Evolutionary conservation across 148 eudicot species (phyloP), one percentile per base, ranked within the genome.

Genomic region (Limonium bicolor): DNA sequence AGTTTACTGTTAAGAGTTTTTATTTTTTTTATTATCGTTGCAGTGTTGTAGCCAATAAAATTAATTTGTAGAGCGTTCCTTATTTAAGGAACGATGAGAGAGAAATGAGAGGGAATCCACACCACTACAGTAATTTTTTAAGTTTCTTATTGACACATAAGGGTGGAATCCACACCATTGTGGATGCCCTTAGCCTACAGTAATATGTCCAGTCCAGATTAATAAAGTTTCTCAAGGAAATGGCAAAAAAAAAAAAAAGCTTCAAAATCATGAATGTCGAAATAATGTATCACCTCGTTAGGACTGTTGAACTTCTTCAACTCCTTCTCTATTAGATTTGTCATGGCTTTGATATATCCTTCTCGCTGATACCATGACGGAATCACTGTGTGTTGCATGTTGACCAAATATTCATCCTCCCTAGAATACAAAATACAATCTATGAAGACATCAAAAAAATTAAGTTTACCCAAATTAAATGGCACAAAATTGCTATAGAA

Each of bases 311-410:
- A 90, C 27, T 59, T 70, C 46, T 34, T 48, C 33, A 90, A 33
- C 62, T 90, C 97, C 36, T 63, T 73, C 63, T 72, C 83, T 35
- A 90, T 90, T 64, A 84, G 62, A 73, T 77, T 66, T 15, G 76
- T 75, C 95, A 90, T 90, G 55, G 94, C 78, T 61, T 84, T 80
- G 24, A 77, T 73, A 48, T 83, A 90, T 52, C 97, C 97, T 69
- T 77, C 94, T 36, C 97, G 86, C 58, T 90, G 97, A 64, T 90
- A 90, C 97, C 97, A 90, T 56, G 97, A 90, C 51, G 95, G 95
- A 34, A 90, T 90, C 4, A 90, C 97, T 17, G 97, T 84, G 66
- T 84, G 95, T 59, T 84, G 93, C 95, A 90, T 90, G 70, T 80
- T 84, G 16, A 77, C 93, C 23, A 90, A 77, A 61, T 90, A 84